Percentiles rank a stretch among this genome's conserved stretches.
Evolutionary conservation across 441 rosid genomes (phyloP).

Genomic region (Biscutella laevigata): DNA sequence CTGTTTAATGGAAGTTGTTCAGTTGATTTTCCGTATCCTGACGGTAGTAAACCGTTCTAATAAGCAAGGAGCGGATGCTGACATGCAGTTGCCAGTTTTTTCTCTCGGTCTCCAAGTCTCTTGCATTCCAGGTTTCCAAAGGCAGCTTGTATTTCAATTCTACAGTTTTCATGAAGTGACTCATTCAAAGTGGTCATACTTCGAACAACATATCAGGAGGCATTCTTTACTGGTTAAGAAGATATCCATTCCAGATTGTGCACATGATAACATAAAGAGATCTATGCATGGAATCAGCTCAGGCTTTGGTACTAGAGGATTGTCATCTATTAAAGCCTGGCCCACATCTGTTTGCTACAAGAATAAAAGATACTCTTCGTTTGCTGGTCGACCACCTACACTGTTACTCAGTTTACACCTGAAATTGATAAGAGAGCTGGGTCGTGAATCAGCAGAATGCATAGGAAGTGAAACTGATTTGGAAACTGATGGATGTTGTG

Average conservation of each 20-base stretch:
- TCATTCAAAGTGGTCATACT: constrained; percentile 47
- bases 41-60: constrained; percentile 35
- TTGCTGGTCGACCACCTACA: constrained; percentile 51
- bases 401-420: constrained; percentile 55
- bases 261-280: constrained; percentile 44
- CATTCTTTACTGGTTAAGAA: constrained; percentile 46
- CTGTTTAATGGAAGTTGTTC: constrained; percentile 60
- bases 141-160: constrained; percentile 56
- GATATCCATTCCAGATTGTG: constrained; percentile 58
- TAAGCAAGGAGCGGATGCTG: constrained; percentile 38
- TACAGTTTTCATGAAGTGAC: constrained; percentile 48
- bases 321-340: constrained; percentile 21
- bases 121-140: constrained; percentile 35
- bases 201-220: constrained; percentile 45
- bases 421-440: constrained; percentile 52
- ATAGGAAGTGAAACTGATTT: constrained; percentile 30
- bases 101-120: constrained; percentile 68
- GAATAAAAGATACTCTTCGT: constrained; percentile 31
- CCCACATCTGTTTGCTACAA: constrained; percentile 28
- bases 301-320: constrained; percentile 28
- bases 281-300: constrained; percentile 28
- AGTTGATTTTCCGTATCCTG: constrained; percentile 48
- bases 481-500: constrained; percentile 28
- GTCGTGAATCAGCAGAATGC: constrained; percentile 33
- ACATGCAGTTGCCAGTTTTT: constrained; percentile 52